Percentiles rank a stretch among this genome's conserved stretches.
Conservation (phyloP, 208 protist genomes). For the Herpetomonas muscarum region DNA sequence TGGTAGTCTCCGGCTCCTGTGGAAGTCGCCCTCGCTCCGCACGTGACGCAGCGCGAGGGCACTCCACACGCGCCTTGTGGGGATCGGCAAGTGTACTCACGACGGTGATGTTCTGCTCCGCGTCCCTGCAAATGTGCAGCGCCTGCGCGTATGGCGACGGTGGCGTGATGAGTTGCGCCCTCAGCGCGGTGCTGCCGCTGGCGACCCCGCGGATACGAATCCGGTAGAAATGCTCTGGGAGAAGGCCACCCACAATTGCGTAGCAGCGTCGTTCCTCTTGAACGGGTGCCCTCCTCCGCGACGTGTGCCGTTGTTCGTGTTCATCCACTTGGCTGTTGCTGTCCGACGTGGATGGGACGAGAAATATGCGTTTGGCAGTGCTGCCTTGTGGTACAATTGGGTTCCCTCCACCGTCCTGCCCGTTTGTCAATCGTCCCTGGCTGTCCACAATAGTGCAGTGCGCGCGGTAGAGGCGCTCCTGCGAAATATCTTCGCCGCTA, state of each 20-base stretch:
- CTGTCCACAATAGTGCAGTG: too few species aligned
- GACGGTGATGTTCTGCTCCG: neutral
- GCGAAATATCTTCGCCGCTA: too few species aligned
- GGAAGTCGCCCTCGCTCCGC: too few species aligned
- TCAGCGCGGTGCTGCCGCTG: neutral
- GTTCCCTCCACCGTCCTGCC: too few species aligned
- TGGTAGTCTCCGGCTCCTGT: too few species aligned
- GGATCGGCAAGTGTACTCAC: neutral
- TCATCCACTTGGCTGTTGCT: too few species aligned
- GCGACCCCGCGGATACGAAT: neutral
- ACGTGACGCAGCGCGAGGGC: too few species aligned
- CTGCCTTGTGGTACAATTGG: too few species aligned
- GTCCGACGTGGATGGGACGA: too few species aligned
- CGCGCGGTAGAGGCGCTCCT: too few species aligned
- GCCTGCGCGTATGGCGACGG: neutral
- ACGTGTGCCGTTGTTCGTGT: neutral
- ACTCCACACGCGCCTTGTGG: neutral
- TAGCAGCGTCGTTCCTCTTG: neutral
- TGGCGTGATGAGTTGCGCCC: constrained; percentile 2
- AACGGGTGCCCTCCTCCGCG: neutral
- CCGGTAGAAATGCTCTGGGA: constrained; percentile 1
- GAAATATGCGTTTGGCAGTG: too few species aligned
- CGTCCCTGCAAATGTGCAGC: neutral
- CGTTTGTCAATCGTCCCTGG: too few species aligned
- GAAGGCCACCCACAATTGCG: neutral